Conservation (phyloP, 1,284 basidiomycete species). For the Pulchroboletus neoregius region DNA sequence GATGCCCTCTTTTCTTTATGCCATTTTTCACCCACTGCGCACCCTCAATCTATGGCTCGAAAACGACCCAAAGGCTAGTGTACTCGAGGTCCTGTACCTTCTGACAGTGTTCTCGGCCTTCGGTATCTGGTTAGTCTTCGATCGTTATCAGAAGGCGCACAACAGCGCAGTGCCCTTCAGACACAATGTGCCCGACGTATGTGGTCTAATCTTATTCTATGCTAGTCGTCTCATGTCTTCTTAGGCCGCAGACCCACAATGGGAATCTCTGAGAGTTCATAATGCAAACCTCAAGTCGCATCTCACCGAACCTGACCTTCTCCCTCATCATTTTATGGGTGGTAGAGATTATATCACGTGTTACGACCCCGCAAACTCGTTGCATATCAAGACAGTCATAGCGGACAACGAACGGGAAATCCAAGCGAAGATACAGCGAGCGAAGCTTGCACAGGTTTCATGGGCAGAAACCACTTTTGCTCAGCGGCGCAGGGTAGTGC, state of each 20-base stretch:
- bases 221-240: constrained; percentile 11
- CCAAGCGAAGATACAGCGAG: constrained; percentile 60
- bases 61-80: constrained; percentile 42
- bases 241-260: constrained; percentile 55
- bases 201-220: constrained; percentile 19
- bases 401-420: constrained; percentile 71
- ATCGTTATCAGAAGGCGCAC: constrained; percentile 66
- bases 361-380: constrained; percentile 86
- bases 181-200: constrained; percentile 55
- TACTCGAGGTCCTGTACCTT: constrained; percentile 53
- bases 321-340: constrained; percentile 45
- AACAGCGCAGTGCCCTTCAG: constrained; percentile 69
- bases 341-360: constrained; percentile 73
- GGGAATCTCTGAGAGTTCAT: constrained; percentile 50
- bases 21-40: constrained; percentile 49
- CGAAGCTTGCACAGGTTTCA: constrained; percentile 61
- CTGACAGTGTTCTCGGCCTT: constrained; percentile 64
- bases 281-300: constrained; percentile 64
- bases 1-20: constrained; percentile 41
- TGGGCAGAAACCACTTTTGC: constrained; percentile 77
- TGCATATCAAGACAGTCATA: constrained; percentile 67
- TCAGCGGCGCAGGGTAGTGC: constrained; percentile 75
- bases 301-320: constrained; percentile 52
- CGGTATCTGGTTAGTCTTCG: constrained; percentile 72
- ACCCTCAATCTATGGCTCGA: constrained; percentile 45